Evolutionary conservation across 345 rosid species (phyloP).

Genomic region (Dipteronia dyeriana): DNA sequence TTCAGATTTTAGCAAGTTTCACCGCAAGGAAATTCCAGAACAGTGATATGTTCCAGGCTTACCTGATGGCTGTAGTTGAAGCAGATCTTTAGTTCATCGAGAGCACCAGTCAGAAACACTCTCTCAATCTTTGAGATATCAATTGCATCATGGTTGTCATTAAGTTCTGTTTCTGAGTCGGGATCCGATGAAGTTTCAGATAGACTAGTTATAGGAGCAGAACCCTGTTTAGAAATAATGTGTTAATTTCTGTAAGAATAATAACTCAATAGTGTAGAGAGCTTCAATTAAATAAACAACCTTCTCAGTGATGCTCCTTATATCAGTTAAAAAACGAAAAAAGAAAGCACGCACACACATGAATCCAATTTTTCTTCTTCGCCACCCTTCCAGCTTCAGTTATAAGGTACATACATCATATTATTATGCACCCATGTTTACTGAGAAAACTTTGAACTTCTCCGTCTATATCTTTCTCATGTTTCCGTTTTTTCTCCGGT

Average conservation of each 20-base stretch:
- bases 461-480: not conserved
- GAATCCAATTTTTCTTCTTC: not conserved
- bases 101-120: constrained; percentile 77
- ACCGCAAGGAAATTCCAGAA: constrained; percentile 21
- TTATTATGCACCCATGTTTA: not conserved
- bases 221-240: constrained; percentile 50
- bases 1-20: constrained; percentile 34
- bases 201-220: constrained; percentile 79
- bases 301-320: not conserved
- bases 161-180: constrained; percentile 64
- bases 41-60: constrained; percentile 24
- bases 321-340: not conserved
- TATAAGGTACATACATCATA: not conserved
- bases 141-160: constrained; percentile 35
- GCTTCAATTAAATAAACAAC: not conserved
- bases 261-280: not conserved
- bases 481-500: not conserved
- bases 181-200: constrained; percentile 88
- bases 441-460: not conserved
- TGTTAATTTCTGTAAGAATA: constrained; percentile 3
- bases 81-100: constrained; percentile 85
- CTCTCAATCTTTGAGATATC: constrained; percentile 56
- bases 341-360: not conserved
- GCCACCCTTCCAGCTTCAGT: not conserved
- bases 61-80: constrained; percentile 73